A percentile compares a stretch with the other conserved stretches of the same genome.
phyloP scores from a whole-genome alignment of 2,329 filamentous ascomycete genomes.

The Botryotinia globosa region DNA sequence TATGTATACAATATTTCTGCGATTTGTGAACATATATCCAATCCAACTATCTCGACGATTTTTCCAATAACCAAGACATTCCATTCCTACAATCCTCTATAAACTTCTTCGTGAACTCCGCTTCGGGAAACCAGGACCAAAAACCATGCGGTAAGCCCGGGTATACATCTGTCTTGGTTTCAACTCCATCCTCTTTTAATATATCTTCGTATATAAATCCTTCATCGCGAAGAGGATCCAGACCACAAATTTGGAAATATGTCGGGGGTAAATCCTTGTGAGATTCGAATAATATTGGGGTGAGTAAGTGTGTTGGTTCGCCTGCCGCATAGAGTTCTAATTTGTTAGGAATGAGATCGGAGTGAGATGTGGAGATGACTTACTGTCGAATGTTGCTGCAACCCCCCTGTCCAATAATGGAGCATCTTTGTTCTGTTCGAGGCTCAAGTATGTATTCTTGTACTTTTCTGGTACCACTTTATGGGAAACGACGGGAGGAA shows the following conservation, averaged over 20 bases:
- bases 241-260: slow-evolving; percentile 51
- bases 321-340: neutral
- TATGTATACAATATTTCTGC: neutral
- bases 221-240: slow-evolving; percentile 53
- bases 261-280: slow-evolving; percentile 43
- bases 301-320: slow-evolving; percentile 33
- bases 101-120: slow-evolving; percentile 27
- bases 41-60: neutral
- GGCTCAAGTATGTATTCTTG: slow-evolving; percentile 41
- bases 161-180: slow-evolving; percentile 37
- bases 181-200: slow-evolving; percentile 42
- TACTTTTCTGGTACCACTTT: slow-evolving; percentile 40
- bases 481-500: slow-evolving; percentile 34
- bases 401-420: slow-evolving; percentile 38
- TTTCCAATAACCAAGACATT: slow-evolving; percentile 4
- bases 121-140: slow-evolving; percentile 35
- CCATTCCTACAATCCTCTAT: neutral
- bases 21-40: neutral
- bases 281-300: slow-evolving; percentile 39
- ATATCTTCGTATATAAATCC: slow-evolving; percentile 51
- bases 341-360: neutral
- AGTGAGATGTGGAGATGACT: neutral
- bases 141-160: slow-evolving; percentile 39
- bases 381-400: slow-evolving; percentile 34
- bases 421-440: slow-evolving; percentile 44